These are phyloP conservation scores for Ettlia oleoabundans DNA, from an alignment of 139 green algal genomes.

Conservation along the genomic window DNA sequence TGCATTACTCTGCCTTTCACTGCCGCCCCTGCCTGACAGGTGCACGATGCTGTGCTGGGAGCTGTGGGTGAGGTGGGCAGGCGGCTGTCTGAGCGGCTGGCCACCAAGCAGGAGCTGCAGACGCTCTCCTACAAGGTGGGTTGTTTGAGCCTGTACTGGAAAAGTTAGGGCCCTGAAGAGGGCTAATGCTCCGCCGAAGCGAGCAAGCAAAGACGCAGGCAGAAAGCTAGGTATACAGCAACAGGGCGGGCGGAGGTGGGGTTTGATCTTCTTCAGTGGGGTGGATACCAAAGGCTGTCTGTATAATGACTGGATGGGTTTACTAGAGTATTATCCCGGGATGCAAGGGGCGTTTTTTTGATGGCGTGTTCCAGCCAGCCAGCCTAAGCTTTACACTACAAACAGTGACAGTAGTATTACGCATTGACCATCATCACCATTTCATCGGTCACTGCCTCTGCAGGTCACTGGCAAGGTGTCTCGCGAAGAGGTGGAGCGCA, in stretches of 20 bases:
- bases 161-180: too few relatives aligned
- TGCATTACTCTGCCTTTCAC: too few relatives aligned
- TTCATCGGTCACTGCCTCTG: background rate
- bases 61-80: background rate
- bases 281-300: too few relatives aligned
- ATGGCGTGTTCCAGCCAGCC: background rate
- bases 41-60: background rate
- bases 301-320: too few relatives aligned
- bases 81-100: constrained; percentile 14
- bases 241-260: too few relatives aligned
- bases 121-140: constrained; percentile 11
- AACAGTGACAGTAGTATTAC: background rate
- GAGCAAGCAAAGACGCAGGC: background rate
- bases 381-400: background rate
- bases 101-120: constrained; percentile 31
- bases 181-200: background rate
- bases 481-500: constrained; percentile 20
- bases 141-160: too few relatives aligned
- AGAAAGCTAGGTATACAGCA: too few relatives aligned
- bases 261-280: too few relatives aligned
- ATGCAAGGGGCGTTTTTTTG: too few relatives aligned
- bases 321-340: too few relatives aligned
- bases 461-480: constrained; percentile 24
- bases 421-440: background rate
- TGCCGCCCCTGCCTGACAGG: background rate